Evolutionary conservation across 495 filamentous ascomycete genomes (phyloP), one percentile per base, ranked within the genome.

Genomic region (Neurospora intermedia): DNA sequence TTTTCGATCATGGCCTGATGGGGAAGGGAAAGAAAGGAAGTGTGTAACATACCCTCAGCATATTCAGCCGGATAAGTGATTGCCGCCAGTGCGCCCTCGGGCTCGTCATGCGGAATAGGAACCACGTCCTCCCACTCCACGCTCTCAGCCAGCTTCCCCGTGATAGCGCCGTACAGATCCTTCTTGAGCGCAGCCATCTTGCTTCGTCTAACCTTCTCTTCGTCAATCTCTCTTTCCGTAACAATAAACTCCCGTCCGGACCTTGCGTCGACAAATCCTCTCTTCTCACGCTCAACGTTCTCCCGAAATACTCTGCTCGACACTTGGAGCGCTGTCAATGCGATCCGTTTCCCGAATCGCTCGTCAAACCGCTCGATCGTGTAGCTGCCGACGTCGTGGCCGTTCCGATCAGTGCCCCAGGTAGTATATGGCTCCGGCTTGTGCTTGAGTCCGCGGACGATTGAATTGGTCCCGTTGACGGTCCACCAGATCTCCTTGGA

Each of bases 31-130:
- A 31, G 70, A 27, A 71, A 38, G 40, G 31, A 23, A 62, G 20
- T 74, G 20, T 27, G 23, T 54, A 35, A 79, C 85, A 88, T 92
- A 79, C 94, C 92, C 82, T 97, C 94, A 72, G 90, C 87, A 81
- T 98, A 99, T 69, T 94, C 91, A 9, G 89, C 87, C 0, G 89
- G 88, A 80, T 99, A 99, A 59, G 93, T 89, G 78, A 99, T 99
- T 48, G 89, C 88, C 4, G 95, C 96, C 75, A 99, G 87, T 11
- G 94, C 93, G 70, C 84, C 84, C 43, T 88, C 86, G 46, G 94
- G 93, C 82, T 98, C 96, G 76, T 94, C 87, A 76, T 94, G 89
- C 6, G 91, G 89, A 69, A 98, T 90, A 27, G 96, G 96, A 41
- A 88, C 80, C 45, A 99, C 83, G 81, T 94, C 92, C 73, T 92